Conservation (phyloP, 176 grass and related monocot species). For the Tillandsia leiboldiana region DNA sequence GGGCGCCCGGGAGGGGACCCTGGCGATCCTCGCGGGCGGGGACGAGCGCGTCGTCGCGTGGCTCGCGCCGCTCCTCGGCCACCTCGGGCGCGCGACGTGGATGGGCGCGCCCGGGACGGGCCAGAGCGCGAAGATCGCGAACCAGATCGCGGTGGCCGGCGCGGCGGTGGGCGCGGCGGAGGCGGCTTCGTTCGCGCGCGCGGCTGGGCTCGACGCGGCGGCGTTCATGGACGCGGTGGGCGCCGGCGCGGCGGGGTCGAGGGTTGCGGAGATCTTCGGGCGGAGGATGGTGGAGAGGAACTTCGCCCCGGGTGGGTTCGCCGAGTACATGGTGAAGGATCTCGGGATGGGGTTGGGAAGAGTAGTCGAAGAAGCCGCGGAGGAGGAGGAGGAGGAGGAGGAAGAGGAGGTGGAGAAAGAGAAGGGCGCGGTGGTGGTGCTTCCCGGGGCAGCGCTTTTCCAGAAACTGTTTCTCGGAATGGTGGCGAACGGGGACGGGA, state of each 20-base stretch:
- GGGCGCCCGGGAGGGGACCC: slow-evolving; percentile 54
- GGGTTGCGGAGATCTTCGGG: slow-evolving; percentile 66
- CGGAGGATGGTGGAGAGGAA: slow-evolving; percentile 48
- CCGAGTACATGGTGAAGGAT: slow-evolving; percentile 75
- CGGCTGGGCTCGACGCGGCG: slow-evolving; percentile 31
- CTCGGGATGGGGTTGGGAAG: slow-evolving; percentile 70
- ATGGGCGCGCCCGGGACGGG: slow-evolving; percentile 68
- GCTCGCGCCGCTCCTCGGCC: slow-evolving; percentile 50
- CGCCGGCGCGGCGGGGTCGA: slow-evolving; percentile 55
- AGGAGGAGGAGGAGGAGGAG: background rate
- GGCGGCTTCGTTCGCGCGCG: slow-evolving; percentile 46
- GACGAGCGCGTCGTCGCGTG: slow-evolving; percentile 47
- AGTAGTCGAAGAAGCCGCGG: slow-evolving; percentile 16
- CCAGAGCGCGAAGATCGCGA: slow-evolving; percentile 88
- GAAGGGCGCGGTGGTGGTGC: slow-evolving; percentile 17
- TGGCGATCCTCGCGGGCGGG: slow-evolving; percentile 64
- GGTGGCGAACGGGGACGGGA: slow-evolving; percentile 61
- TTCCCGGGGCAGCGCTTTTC: slow-evolving; percentile 50
- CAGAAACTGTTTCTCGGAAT: slow-evolving; percentile 71
- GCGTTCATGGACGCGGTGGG: slow-evolving; percentile 45
- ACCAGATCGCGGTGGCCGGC: slow-evolving; percentile 58
- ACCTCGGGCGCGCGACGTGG: slow-evolving; percentile 48
- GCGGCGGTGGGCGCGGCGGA: slow-evolving; percentile 42
- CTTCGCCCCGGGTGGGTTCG: slow-evolving; percentile 36
- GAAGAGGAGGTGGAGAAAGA: background rate